Evolutionary conservation across 805 yeast genomes (phyloP).

Genomic region (Lipomyces starkeyi): DNA sequence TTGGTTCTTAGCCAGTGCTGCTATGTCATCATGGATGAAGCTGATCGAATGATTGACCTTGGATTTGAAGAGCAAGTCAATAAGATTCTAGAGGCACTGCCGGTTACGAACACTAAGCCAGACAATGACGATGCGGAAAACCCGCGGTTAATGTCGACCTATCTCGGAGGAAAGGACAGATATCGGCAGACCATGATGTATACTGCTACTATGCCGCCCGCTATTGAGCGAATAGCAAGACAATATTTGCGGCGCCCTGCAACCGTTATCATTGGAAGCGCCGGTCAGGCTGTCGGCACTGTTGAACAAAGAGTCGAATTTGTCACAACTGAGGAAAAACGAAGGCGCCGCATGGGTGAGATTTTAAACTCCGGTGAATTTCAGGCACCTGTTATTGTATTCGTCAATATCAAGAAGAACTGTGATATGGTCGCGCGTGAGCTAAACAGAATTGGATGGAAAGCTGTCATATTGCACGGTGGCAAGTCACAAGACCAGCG

Average conservation of each 20-base stretch:
- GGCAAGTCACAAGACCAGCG: conserved; percentile 84
- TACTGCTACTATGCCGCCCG: conserved; percentile 88
- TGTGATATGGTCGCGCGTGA: conserved; percentile 71
- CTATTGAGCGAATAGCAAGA: conserved; percentile 69
- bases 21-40: conserved; percentile 86
- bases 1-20: conserved; percentile 64
- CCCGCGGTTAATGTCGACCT: conserved; percentile 33
- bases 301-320: conserved; percentile 74
- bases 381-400: conserved; percentile 71
- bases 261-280: conserved; percentile 68
- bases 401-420: conserved; percentile 75
- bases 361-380: conserved; percentile 48
- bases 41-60: conserved; percentile 93
- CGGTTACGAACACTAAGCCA: conserved; percentile 53
- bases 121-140: conserved; percentile 42
- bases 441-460: conserved; percentile 54
- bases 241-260: conserved; percentile 68
- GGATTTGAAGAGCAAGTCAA: conserved; percentile 86
- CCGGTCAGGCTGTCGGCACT: conserved; percentile 67
- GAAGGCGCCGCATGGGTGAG: conserved; percentile 53
- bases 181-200: conserved; percentile 80
- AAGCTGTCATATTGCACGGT: conserved; percentile 77
- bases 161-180: conserved; percentile 38
- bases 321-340: conserved; percentile 53
- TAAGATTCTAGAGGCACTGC: conserved; percentile 62